Evolutionary conservation across 202 grass and related monocot species (phyloP).

Genomic region (Setaria italica): DNA sequence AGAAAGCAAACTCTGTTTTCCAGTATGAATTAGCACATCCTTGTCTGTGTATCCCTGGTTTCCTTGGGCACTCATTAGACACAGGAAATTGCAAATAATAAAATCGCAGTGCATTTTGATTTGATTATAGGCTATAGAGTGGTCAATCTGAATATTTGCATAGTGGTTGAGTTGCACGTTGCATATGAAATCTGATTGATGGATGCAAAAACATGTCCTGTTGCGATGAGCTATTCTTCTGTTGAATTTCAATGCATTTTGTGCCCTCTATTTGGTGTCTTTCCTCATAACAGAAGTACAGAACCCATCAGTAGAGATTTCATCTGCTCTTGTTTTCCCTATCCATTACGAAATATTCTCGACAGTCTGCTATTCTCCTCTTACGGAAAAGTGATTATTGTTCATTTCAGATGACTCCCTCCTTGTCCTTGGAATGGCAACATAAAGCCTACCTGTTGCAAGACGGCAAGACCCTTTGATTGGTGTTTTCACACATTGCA

Average conservation of each 20-base stretch:
- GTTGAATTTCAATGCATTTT: not conserved
- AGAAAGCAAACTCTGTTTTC: constrained; percentile 8
- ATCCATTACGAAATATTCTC: not conserved
- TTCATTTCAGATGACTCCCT: not conserved
- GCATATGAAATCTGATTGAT: constrained; percentile 27
- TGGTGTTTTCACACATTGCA: not conserved
- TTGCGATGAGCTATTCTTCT: not conserved
- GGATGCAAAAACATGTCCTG: not conserved
- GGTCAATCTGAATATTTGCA: not conserved
- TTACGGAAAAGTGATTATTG: not conserved
- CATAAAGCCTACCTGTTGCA: not conserved
- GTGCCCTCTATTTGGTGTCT: not conserved
- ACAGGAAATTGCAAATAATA: not conserved
- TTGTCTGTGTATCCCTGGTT: not conserved
- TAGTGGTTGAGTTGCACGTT: not conserved
- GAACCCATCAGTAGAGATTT: not conserved
- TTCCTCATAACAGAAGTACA: too few relatives aligned
- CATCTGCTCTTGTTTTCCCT: not conserved
- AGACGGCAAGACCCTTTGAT: too few relatives aligned
- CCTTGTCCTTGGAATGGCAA: not conserved
- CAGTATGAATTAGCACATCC: not conserved
- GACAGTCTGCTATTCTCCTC: not conserved
- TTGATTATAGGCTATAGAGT: not conserved
- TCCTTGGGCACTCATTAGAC: not conserved
- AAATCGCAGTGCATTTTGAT: not conserved